phyloP scores from a whole-genome alignment of 2,329 filamentous ascomycete species.

The Cytospora piceae region DNA sequence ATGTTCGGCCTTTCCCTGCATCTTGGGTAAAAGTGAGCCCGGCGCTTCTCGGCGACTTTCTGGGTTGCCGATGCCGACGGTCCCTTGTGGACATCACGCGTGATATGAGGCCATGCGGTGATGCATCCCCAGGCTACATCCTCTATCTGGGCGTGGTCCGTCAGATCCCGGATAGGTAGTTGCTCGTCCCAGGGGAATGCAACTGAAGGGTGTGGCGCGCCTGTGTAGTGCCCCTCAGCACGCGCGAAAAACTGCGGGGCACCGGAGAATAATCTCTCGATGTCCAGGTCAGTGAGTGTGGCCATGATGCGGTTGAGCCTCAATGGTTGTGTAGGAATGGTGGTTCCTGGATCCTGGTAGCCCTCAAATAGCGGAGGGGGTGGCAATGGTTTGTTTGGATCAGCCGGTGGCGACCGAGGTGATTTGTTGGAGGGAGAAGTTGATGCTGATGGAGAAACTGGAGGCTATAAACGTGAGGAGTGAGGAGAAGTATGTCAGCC shows the following conservation, averaged over 20 bases:
- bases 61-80: conserved; percentile 47
- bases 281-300: conserved; percentile 59
- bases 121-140: conserved; percentile 66
- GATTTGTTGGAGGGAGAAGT: conserved; percentile 33
- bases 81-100: conserved; percentile 50
- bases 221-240: conserved; percentile 61
- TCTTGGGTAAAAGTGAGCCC: conserved; percentile 61
- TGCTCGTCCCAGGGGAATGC: conserved; percentile 70
- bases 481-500: conserved; percentile 32
- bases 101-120: conserved; percentile 67
- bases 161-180: conserved; percentile 63
- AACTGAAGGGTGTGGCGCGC: conserved; percentile 64
- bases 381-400: conserved; percentile 62
- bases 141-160: conserved; percentile 66
- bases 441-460: conserved; percentile 34
- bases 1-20: conserved; percentile 69
- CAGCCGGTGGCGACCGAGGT: conserved; percentile 45
- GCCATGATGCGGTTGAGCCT: conserved; percentile 63
- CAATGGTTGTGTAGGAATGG: conserved; percentile 41
- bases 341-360: not conserved
- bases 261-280: conserved; percentile 75
- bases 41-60: conserved; percentile 48
- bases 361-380: conserved; percentile 51
- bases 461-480: conserved; percentile 32
- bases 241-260: conserved; percentile 72